phyloP scores from a whole-genome alignment of 2,329 filamentous ascomycete species.

The Dryadomyces sulphureus region DNA sequence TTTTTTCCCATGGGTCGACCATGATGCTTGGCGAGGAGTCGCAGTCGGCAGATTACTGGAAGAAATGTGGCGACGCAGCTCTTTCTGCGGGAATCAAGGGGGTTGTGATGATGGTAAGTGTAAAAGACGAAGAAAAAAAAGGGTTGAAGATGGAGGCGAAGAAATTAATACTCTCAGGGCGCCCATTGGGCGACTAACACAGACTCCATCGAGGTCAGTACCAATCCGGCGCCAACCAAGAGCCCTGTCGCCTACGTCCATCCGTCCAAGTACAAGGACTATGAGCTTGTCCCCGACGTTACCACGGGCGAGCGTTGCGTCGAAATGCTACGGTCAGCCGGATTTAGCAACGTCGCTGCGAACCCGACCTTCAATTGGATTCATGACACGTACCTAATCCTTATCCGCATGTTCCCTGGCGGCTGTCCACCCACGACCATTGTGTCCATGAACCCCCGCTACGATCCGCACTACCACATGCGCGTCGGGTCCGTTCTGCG shows the following conservation, averaged over 20 bases:
- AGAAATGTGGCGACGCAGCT: constrained; percentile 47
- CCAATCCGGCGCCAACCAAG: constrained; percentile 44
- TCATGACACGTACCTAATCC: constrained; percentile 54
- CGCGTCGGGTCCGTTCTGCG: constrained; percentile 42
- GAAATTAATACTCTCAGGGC: constrained; percentile 23
- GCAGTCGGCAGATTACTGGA: constrained; percentile 48
- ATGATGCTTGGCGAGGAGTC: constrained; percentile 58
- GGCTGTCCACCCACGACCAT: constrained; percentile 52
- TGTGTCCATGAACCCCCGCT: constrained; percentile 22
- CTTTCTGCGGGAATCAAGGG: constrained; percentile 44
- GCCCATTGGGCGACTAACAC: constrained; percentile 50
- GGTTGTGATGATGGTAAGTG: constrained; percentile 46
- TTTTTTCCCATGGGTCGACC: constrained; percentile 57
- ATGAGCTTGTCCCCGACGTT: constrained; percentile 46
- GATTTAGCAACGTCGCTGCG: constrained; percentile 35
- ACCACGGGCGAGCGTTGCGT: constrained; percentile 33
- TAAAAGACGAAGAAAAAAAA: too few species aligned
- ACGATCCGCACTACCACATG: constrained; percentile 28
- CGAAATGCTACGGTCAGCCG: constrained; percentile 29
- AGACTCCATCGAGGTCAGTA: constrained; percentile 43
- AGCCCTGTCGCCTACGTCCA: constrained; percentile 52
- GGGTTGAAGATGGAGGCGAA: constrained; percentile 4
- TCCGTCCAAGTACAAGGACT: constrained; percentile 48
- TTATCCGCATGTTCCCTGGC: constrained; percentile 54
- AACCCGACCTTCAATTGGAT: constrained; percentile 54